Evolutionary conservation across 768 basidiomycete genomes (phyloP), one percentile per base, ranked within the genome.

Genomic region (Lentinula boryana): DNA sequence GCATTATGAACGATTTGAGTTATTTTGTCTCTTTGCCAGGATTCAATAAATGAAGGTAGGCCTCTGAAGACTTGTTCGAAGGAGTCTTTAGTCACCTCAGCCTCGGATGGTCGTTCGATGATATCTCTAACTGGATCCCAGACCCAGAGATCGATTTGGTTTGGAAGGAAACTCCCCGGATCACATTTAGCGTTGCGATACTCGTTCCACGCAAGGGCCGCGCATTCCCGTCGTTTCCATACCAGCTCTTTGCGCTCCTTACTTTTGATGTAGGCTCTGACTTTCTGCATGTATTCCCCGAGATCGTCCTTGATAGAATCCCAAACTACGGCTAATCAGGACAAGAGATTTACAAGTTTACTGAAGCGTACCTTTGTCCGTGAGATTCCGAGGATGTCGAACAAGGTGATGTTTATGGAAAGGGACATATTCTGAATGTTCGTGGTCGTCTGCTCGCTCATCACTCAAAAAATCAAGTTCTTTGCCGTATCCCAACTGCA

Each of bases 161-260:
- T 35, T 16, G 44, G 57, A 31, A 50, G 49, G 56, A 71, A 58
- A 1, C 46, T 48, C 21, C 55, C 61, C 0, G 66, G 32, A 2
- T 51, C 51, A 6, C 64, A 62, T 58, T 66, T 66, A 13, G 27
- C 38, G 23, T 50, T 40, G 8, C 70, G 65, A 57, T 70, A 71
- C 9, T 59, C 32, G 16, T 64, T 43, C 66, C 74, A 76, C 0
- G 63, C 62, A 0, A 61, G 35, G 15, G 68, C 58, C 18, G 70
- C 65, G 5, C 57, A 33, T 3, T 36, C 38, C 32, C 66, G 66
- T 5, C 72, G 69, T 15, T 53, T 32, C 12, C 65, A 64, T 5
- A 69, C 41, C 3, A 71, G n/a, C 6, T 56, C 27, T 1, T 62
- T 60, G 5, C 67, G 68, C 6, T 68, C 67, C 23, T 71, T 9